Base-by-base conservation (phyloP, 2,329 filamentous ascomycete species). In the Beauveria medogensis region DNA sequence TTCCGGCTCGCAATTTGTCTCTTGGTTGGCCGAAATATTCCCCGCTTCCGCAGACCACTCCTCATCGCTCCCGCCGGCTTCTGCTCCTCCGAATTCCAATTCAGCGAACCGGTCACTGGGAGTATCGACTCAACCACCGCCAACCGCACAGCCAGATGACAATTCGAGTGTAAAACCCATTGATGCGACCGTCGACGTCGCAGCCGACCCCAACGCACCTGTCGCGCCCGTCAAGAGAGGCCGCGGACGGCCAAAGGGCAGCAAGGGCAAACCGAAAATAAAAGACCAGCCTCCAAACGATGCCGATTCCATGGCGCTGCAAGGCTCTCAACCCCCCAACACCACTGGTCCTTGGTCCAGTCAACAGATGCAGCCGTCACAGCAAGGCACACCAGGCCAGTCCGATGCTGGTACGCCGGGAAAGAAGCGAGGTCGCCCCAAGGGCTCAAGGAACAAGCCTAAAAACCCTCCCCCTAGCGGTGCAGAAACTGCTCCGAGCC, bases 11-110 rank as follows among this genome's bases (percentile, higher is more conserved):
- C 72, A 83, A 12, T 83, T 87, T 62, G 77, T 88, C 34, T 80
- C 82, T 22, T 87, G 84, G 84, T 72, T 87, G 50, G 75, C 82
- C 14, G 84, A 87, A 67, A 84, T 88, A 59, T 88, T 87, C 63
- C 84, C 84, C 20, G 16, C 57, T n/a, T 44, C 43, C 16, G 37
- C 62, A 60, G 34, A 54, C 28, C 68, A 61, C 30, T 41, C 56
- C 2, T 16, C 51, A 9, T 26, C 53, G 18, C 26, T 53, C 22
- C 44, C 56, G n/a, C 37, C 46, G 8, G 26, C 60, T n/a, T 34
- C 47, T 37, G n/a, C 41, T 18, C 18, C 43, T 40, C 20, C 37
- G 30, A 54, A 53, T 20, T 5, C 53, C 20, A 44, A 28, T 30
- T 40, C 55, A 16, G n/a, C 55, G 24, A 28, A 30, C 9, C 60